phyloP scores from a whole-genome alignment of 352 stramenopile species.

The Globisporangium echinulatum region DNA sequence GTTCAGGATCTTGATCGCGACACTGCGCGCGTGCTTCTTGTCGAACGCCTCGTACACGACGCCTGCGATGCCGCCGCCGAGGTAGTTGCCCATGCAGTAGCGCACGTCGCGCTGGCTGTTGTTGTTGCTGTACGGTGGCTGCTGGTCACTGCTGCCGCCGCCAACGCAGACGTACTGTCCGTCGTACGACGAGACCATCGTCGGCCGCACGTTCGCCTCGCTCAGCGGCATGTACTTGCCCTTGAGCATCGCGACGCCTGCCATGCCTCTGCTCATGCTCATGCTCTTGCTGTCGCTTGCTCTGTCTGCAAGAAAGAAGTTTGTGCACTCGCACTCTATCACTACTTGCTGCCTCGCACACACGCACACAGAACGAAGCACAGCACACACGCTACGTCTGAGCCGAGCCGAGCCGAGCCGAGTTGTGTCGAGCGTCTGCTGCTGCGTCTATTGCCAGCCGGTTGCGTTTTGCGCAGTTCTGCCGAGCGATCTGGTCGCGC shows the following conservation, averaged over 20 bases:
- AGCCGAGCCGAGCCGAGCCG: too few relatives aligned
- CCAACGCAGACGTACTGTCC: conserved; percentile 65
- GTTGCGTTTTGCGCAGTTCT: too few relatives aligned
- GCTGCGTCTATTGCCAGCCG: too few relatives aligned
- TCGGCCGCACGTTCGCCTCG: conserved; percentile 67
- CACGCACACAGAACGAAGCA: too few relatives aligned
- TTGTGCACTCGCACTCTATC: too few relatives aligned
- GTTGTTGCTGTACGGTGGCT: conserved; percentile 72
- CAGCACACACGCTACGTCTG: too few relatives aligned
- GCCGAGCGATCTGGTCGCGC: too few relatives aligned
- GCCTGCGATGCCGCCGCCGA: conserved; percentile 84
- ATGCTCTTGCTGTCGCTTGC: too few relatives aligned
- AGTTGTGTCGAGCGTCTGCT: too few relatives aligned
- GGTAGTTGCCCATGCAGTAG: conserved; percentile 91
- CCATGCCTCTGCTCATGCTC: too few relatives aligned
- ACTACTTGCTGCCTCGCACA: too few relatives aligned
- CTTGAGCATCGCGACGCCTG: conserved; percentile 58
- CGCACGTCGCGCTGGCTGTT: conserved; percentile 67
- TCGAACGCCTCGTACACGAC: conserved; percentile 89
- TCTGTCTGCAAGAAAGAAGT: too few relatives aligned
- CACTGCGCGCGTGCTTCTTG: conserved; percentile 33
- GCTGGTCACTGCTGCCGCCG: conserved; percentile 14
- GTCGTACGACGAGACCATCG: conserved; percentile 73
- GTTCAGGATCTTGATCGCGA: conserved; percentile 97
- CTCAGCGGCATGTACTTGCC: conserved; percentile 52